Evolutionary conservation across 495 filamentous ascomycete species (phyloP).

Genomic region (Choiromyces venosus): DNA sequence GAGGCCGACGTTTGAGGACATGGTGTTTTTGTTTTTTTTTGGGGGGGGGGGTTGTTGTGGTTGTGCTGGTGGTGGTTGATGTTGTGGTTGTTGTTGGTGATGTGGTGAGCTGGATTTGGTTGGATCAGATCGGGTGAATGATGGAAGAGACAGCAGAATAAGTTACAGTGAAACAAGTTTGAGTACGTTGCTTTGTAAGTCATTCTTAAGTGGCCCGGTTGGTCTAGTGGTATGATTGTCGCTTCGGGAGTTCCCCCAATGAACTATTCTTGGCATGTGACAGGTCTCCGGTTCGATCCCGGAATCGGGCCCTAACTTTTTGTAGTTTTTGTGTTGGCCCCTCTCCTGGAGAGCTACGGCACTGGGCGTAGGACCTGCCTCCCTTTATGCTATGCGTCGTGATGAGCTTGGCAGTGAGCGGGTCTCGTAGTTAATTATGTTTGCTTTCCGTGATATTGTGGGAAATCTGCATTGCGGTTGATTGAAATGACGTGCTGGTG

Average conservation of each 20-base stretch:
- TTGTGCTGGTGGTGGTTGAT: slow-evolving; percentile 10
- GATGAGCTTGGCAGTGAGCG: too few relatives aligned
- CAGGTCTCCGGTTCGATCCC: slow-evolving; percentile 37
- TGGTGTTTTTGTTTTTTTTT: too few relatives aligned
- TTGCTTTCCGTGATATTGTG: too few relatives aligned
- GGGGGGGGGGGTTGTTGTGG: background rate
- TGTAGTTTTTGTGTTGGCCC: background rate
- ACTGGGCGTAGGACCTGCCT: too few relatives aligned
- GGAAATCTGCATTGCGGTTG: too few relatives aligned
- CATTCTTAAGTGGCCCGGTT: slow-evolving; percentile 17
- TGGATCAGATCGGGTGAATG: background rate
- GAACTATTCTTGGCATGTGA: slow-evolving; percentile 33
- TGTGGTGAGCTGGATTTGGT: background rate
- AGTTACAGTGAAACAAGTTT: background rate
- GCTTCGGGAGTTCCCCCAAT: slow-evolving; percentile 33
- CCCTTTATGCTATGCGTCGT: too few relatives aligned
- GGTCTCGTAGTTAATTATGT: too few relatives aligned
- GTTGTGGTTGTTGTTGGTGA: background rate
- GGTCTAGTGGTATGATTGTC: slow-evolving; percentile 37
- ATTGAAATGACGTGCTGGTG: too few relatives aligned
- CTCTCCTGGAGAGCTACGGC: too few relatives aligned
- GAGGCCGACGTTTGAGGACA: slow-evolving; percentile 98
- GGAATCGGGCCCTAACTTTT: slow-evolving; percentile 32
- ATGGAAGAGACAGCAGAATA: background rate
- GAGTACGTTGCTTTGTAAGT: background rate